phyloP scores from a whole-genome alignment of 768 basidiomycete species.

The Rhodocollybia butyracea region DNA sequence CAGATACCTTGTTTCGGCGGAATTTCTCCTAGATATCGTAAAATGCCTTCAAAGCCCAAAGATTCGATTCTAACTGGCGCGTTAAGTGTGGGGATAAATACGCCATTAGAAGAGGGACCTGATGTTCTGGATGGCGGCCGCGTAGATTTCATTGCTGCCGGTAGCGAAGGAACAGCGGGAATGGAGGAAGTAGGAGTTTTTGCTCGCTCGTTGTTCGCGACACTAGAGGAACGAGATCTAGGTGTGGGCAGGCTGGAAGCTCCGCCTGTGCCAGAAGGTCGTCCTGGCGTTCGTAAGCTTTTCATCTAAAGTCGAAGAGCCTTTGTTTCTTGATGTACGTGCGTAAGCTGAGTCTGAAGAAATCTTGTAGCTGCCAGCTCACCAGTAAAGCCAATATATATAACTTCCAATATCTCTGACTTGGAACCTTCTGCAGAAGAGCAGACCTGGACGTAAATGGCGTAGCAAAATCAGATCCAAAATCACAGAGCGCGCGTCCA shows the following conservation, averaged over 20 bases:
- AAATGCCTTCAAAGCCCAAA: conserved; percentile 80
- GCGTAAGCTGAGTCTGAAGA: not conserved
- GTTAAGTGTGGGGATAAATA: not conserved
- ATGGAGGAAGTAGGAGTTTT: conserved; percentile 2
- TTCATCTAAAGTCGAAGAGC: not conserved
- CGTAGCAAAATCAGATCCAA: not conserved
- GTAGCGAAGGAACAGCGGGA: not conserved
- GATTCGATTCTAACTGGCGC: conserved; percentile 73
- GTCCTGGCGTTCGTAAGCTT: not conserved
- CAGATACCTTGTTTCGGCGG: conserved; percentile 87
- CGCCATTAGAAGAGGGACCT: not conserved
- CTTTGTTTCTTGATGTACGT: not conserved
- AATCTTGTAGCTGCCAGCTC: not conserved
- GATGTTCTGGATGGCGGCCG: not conserved
- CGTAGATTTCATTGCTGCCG: not conserved
- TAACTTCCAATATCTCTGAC: not conserved
- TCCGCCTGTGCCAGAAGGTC: not conserved
- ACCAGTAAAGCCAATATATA: not conserved
- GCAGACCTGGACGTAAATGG: not conserved
- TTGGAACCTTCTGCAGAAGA: not conserved
- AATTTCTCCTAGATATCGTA: conserved; percentile 81
- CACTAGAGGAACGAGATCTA: not conserved
- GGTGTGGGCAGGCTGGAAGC: not conserved
- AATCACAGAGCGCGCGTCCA: not conserved
- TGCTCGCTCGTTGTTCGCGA: not conserved